Evolutionary conservation across 768 basidiomycete species (phyloP), one percentile per base, ranked within the genome.

Genomic region (Trametes meyenii): DNA sequence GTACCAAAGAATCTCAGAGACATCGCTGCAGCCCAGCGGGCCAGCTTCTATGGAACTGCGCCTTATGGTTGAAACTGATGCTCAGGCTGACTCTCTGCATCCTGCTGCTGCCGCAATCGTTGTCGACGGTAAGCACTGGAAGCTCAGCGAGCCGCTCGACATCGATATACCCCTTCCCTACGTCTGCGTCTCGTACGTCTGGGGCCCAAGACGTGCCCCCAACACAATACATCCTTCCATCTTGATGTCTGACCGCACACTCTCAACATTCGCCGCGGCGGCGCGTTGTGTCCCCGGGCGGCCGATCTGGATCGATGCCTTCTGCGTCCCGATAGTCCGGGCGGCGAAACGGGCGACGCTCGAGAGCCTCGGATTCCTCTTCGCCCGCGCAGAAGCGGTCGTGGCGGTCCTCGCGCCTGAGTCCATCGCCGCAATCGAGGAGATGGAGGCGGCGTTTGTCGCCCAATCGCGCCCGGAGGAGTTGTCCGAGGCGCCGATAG

Each of bases 121-220:
- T 17, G 46, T 61, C n/a, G 66, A 68, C 23, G 61, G 58, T 36
- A 43, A 40, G 21, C 48, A 53, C 26, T 62, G 62, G 62, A 11
- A 35, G 26, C 52, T 68, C 43, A 65, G 48, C 46, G 57, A 61
- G 8, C 63, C 65, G 19, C 38, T 65, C 44, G 60, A 64, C 52
- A 45, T 60, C 48, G 38, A 56, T 14, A 53, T 46, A 17, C 38
- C 40, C 5, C 51, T 58, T 10, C 51, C 42, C 16, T 65, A 70
- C 54, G 50, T 58, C 43, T 66, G 65, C 43, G 51, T 66, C 23
- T 70, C 69, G n/a, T 70, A 68, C 65, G 66, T 67, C 17, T 68
- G 66, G 67, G 65, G 62, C 21, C 6, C 33, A n/a, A 53, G 55
- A 16, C 57, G 62, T 17, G 35, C 8, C 4, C 44, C 55, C 8